Base-by-base conservation (phyloP, 179 eudicot genomes). In the Patellifolia procumbens region DNA sequence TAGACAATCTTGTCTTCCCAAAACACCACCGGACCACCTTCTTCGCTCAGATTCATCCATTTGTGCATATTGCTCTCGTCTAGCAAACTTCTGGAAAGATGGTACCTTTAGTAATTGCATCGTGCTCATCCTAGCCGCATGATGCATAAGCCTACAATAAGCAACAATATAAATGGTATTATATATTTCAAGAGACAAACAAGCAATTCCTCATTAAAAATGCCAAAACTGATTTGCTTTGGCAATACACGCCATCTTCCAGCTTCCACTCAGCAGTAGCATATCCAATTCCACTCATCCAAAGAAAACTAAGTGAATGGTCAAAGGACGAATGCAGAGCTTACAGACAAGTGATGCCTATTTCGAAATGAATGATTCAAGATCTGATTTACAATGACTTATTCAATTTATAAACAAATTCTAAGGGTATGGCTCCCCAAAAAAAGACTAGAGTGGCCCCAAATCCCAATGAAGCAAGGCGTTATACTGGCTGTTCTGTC, bases 51-150 rank as follows among this genome's bases (percentile, higher is more conserved):
- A 72, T 37, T 93, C 98, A 31, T 96, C 99, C 88, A 91, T 78
- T 52, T 84, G 89, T 73, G 92, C 74, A 82, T 84, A 84, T 42
- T 93, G 93, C 80, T 90, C 99, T 73, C 98, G 94, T 83, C 97
- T 87, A 48, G 98, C 96, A 79, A 90, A 96, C 84, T 96, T 96
- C 76, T 96, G 92, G 74, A 96, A 96, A 12, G 99, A 96, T 31
- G 91, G 92, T 83, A 96, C 92, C 88, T 96, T 96, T 19, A 98
- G 99, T 82, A 92, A 87, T 77, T 86, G 96, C 83, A 85, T 72
- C 62, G 84, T 82, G 79, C 80, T 93, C 78, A 79, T 73, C 78
- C 81, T 89, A 68, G 96, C 90, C 96, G 29, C 90, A 86, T 45
- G 93, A 87, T 76, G 92, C 90, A 88, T 89, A 91, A 55, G 99